These are phyloP conservation scores for Aureobasidium vineae DNA, from an alignment of 2,329 filamentous ascomycete species.

Conservation along the genomic window DNA sequence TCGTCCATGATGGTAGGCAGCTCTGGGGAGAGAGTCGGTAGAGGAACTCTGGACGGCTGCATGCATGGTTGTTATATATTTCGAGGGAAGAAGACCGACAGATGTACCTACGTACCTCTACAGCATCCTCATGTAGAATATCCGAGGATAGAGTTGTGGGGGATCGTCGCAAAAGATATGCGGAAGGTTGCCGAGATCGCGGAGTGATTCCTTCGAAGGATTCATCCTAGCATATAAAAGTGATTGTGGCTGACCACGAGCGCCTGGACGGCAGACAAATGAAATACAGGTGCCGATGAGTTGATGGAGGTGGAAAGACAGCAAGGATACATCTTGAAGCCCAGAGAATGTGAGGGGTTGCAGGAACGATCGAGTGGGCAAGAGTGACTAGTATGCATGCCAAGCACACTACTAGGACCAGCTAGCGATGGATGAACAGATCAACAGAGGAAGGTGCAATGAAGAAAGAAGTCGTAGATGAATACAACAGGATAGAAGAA, in stretches of 20 bases:
- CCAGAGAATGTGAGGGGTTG: neutral
- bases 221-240: neutral
- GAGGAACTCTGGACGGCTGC: neutral
- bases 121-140: neutral
- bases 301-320: neutral
- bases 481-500: conserved; percentile 10
- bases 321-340: neutral
- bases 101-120: neutral
- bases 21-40: neutral
- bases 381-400: conserved; percentile 1
- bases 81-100: neutral
- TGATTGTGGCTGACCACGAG: neutral
- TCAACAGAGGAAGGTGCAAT: neutral
- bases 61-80: neutral
- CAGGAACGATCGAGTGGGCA: neutral
- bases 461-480: conserved; percentile 2
- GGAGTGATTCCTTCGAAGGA: conserved; percentile 12
- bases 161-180: conserved; percentile 5
- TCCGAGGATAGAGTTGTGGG: conserved; percentile 15
- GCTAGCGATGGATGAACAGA: neutral
- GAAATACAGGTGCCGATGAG: neutral
- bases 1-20: neutral
- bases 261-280: neutral
- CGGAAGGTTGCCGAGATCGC: conserved; percentile 8
- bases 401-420: neutral